Percentiles rank a stretch among this genome's conserved stretches.
Conservation (phyloP, 805 yeast species). For the Candida easanensis region DNA sequence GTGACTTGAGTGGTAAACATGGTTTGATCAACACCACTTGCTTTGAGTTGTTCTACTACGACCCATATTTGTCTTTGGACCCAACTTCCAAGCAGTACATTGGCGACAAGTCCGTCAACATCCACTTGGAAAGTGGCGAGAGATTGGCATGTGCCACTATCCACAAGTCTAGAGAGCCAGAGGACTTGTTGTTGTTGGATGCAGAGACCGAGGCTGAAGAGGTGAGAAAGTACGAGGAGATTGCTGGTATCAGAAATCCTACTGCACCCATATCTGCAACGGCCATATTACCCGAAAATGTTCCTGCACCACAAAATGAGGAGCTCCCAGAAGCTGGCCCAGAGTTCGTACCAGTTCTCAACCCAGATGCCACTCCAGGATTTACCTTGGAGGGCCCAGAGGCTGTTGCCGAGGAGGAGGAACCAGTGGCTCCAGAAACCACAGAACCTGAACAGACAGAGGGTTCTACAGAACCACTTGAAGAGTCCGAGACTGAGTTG, state of each 20-base stretch:
- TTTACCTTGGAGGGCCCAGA: not conserved
- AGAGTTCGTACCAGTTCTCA: slow-evolving; percentile 4
- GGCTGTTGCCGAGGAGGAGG: not conserved
- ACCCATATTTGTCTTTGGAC: slow-evolving; percentile 63
- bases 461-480: not conserved
- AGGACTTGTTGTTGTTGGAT: slow-evolving; percentile 28
- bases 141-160: slow-evolving; percentile 66
- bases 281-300: slow-evolving; percentile 8
- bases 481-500: too few species aligned
- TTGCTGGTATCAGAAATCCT: slow-evolving; percentile 22
- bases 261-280: not conserved
- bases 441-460: slow-evolving; percentile 3
- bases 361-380: not conserved
- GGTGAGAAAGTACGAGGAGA: slow-evolving; percentile 25
- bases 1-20: slow-evolving; percentile 77
- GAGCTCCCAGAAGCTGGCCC: slow-evolving; percentile 6
- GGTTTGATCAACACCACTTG: slow-evolving; percentile 71
- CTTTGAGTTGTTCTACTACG: slow-evolving; percentile 59
- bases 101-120: slow-evolving; percentile 53
- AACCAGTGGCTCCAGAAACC: not conserved
- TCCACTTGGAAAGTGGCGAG: slow-evolving; percentile 52
- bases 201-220: slow-evolving; percentile 26
- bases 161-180: slow-evolving; percentile 26
- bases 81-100: slow-evolving; percentile 53
- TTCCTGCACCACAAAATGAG: too few species aligned